Conservation (phyloP, 2,329 filamentous ascomycete genomes). For the Sporothrix inflata region DNA sequence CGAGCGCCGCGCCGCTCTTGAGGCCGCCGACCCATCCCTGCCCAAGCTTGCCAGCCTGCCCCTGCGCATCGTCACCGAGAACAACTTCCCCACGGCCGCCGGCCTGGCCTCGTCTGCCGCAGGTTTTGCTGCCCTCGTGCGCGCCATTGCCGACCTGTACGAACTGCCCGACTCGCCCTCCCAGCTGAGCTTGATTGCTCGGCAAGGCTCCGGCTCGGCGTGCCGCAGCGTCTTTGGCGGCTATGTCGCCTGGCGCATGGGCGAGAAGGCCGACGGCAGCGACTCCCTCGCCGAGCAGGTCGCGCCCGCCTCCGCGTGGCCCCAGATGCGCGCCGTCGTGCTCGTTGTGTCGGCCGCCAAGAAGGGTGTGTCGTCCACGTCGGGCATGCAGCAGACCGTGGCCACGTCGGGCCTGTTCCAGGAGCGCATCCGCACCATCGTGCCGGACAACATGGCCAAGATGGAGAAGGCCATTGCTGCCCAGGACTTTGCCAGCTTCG, state of each 20-base stretch:
- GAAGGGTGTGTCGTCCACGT: conserved; percentile 91
- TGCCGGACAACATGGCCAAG: conserved; percentile 47
- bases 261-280: conserved; percentile 72
- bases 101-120: conserved; percentile 77
- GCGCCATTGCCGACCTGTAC: conserved; percentile 91
- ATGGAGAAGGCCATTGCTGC: conserved; percentile 39
- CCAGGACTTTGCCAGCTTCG: conserved; percentile 84
- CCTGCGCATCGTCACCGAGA: conserved; percentile 88
- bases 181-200: conserved; percentile 84
- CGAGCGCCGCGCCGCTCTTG: conserved; percentile 73
- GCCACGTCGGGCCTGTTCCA: conserved; percentile 87
- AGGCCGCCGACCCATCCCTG: conserved; percentile 71
- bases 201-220: conserved; percentile 92
- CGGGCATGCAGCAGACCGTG: conserved; percentile 97
- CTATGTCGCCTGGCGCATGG: conserved; percentile 93
- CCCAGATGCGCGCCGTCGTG: conserved; percentile 88
- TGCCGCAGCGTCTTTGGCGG: conserved; percentile 93
- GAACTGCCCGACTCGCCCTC: conserved; percentile 77
- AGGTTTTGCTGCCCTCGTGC: conserved; percentile 71
- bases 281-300: conserved; percentile 90
- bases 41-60: conserved; percentile 78
- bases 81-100: conserved; percentile 98
- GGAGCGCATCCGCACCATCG: conserved; percentile 72
- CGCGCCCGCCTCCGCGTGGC: conserved; percentile 88
- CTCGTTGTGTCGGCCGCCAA: conserved; percentile 91